Evolutionary conservation across 2,329 filamentous ascomycete genomes (phyloP).

Genomic region (Cytospora paraplurivora): DNA sequence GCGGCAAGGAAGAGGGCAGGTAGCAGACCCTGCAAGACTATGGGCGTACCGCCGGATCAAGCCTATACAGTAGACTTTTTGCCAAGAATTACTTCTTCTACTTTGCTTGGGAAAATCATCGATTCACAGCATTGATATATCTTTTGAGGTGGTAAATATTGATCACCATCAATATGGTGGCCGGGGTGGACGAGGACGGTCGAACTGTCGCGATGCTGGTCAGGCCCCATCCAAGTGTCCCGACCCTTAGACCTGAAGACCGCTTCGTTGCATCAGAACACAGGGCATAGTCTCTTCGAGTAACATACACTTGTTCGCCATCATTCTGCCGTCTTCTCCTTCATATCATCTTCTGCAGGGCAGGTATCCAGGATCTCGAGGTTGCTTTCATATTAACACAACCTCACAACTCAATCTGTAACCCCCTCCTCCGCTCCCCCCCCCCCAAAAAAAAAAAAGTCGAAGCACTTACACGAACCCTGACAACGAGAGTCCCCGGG

Average conservation of each 20-base stretch:
- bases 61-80: neutral
- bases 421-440: neutral
- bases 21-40: neutral
- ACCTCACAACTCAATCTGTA: too few relatives aligned
- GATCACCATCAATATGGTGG: neutral
- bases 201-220: neutral
- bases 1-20: slow-evolving; percentile 18
- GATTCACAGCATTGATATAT: neutral
- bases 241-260: neutral
- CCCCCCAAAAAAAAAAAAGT: neutral
- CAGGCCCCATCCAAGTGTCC: neutral
- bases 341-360: too few relatives aligned
- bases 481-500: neutral
- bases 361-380: too few relatives aligned
- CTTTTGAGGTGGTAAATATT: neutral
- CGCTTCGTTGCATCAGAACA: neutral
- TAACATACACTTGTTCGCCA: neutral
- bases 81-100: neutral
- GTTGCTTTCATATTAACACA: too few relatives aligned
- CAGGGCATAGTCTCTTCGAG: neutral
- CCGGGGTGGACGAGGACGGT: neutral
- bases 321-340: too few relatives aligned
- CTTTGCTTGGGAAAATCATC: neutral
- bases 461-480: slow-evolving; percentile 23
- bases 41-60: slow-evolving; percentile 22